Conservation (phyloP, 495 filamentous ascomycete genomes). For the Penicillium subrubescens region DNA sequence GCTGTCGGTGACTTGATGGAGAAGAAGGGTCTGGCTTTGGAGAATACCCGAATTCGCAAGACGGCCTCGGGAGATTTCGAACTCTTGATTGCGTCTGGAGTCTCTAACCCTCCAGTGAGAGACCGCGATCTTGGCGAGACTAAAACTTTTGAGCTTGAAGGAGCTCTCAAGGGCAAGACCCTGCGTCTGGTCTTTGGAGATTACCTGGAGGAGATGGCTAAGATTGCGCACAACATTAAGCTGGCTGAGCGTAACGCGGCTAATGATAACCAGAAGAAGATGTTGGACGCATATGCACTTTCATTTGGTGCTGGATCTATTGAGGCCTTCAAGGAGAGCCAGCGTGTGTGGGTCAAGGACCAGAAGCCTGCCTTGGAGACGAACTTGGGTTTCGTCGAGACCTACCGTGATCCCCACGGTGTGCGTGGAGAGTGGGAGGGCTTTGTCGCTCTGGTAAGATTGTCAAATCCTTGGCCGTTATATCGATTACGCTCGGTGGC, state of each 20-base stretch:
- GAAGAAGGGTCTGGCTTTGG: slow-evolving; percentile 70
- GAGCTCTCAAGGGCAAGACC: slow-evolving; percentile 66
- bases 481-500: slow-evolving; percentile 18
- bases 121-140: slow-evolving; percentile 72
- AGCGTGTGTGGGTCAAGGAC: slow-evolving; percentile 90
- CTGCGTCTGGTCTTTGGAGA: slow-evolving; percentile 83
- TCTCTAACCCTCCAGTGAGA: slow-evolving; percentile 54
- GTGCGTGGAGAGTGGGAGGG: slow-evolving; percentile 97
- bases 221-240: slow-evolving; percentile 68
- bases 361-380: slow-evolving; percentile 86
- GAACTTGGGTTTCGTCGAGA: slow-evolving; percentile 95
- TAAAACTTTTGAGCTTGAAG: slow-evolving; percentile 64
- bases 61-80: slow-evolving; percentile 70
- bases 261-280: slow-evolving; percentile 82
- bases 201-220: slow-evolving; percentile 76
- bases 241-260: slow-evolving; percentile 75
- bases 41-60: slow-evolving; percentile 88
- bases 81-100: slow-evolving; percentile 79
- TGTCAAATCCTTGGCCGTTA: not conserved
- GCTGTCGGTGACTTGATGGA: slow-evolving; percentile 73
- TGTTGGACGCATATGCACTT: slow-evolving; percentile 80
- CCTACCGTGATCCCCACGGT: slow-evolving; percentile 91
- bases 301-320: slow-evolving; percentile 86
- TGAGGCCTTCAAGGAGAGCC: slow-evolving; percentile 84
- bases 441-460: slow-evolving; percentile 71